Conservation (phyloP, 2,329 filamentous ascomycete genomes). For the Huntiella decipiens region DNA sequence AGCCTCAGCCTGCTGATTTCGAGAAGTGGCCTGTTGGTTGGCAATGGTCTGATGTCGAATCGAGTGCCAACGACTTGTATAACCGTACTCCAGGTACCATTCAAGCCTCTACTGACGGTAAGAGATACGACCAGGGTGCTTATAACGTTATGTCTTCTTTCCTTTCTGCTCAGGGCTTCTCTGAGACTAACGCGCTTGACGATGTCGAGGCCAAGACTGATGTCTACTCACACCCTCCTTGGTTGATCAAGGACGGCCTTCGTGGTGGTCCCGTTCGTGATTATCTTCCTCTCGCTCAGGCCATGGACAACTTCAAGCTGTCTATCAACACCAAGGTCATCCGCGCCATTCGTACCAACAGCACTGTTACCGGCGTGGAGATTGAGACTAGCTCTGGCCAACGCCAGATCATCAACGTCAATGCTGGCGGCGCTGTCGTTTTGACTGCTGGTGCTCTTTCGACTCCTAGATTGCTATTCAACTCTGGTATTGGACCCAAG, state of each 20-base stretch:
- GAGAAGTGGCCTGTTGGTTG: slow-evolving; percentile 54
- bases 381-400: slow-evolving; percentile 32
- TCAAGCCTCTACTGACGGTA: slow-evolving; percentile 43
- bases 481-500: slow-evolving; percentile 46
- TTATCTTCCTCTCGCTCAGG: slow-evolving; percentile 44
- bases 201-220: slow-evolving; percentile 44
- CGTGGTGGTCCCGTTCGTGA: slow-evolving; percentile 52
- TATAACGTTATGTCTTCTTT: slow-evolving; percentile 45
- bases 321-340: slow-evolving; percentile 46
- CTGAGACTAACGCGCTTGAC: slow-evolving; percentile 34
- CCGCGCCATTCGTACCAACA: slow-evolving; percentile 44
- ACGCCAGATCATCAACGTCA: slow-evolving; percentile 23
- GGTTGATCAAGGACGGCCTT: slow-evolving; percentile 47
- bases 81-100: slow-evolving; percentile 51
- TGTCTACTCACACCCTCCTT: slow-evolving; percentile 43
- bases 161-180: slow-evolving; percentile 42
- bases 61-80: slow-evolving; percentile 43
- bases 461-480: slow-evolving; percentile 46
- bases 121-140: slow-evolving; percentile 46
- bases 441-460: slow-evolving; percentile 43
- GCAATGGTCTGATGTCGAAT: slow-evolving; percentile 43
- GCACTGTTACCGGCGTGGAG: slow-evolving; percentile 47
- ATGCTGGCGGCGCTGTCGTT: slow-evolving; percentile 38
- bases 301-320: slow-evolving; percentile 44
- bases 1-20: slow-evolving; percentile 43